Evolutionary conservation across 345 rosid species (phyloP), one percentile per base, ranked within the genome.

Genomic region (Camelina hispida): DNA sequence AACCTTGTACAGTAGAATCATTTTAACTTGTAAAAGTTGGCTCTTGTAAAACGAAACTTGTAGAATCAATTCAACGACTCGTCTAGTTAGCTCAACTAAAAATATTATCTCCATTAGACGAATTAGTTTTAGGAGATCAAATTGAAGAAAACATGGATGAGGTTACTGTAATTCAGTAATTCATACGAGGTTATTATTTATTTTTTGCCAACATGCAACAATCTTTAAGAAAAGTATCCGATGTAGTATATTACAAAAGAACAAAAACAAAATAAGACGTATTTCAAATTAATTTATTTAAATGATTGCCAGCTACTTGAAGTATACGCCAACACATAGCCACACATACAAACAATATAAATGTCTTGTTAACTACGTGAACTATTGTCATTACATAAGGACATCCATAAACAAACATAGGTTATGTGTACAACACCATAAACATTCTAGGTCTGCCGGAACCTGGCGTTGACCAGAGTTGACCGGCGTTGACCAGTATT

Each of bases 251-350:
- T 6, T 22, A 42, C 35, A 32, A 32, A 5, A 32, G 7, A 32
- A 6, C 7, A 32, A 32, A 32, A 32, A 6, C 28, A 25, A 32
- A 32, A 32, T 32, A 1, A 55, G 32, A 56, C 20, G 56, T 64
- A 65, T 34, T 65, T 47, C 9, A 47, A 16, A 56, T 46, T 54
- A 64, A 14, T 44, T 23, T 23, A n/a, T n/a, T n/a, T n/a, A n/a
- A n/a, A n/a, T n/a, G n/a, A n/a, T n/a, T n/a, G n/a, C n/a, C n/a
- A n/a, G n/a, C n/a, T n/a, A n/a, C n/a, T n/a, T n/a, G n/a, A n/a
- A n/a, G n/a, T n/a, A n/a, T n/a, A n/a, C n/a, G n/a, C n/a, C n/a
- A n/a, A n/a, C n/a, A n/a, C n/a, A n/a, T n/a, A n/a, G n/a, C n/a
- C n/a, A n/a, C n/a, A n/a, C n/a, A n/a, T n/a, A n/a, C n/a, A n/a